phyloP scores from a whole-genome alignment of 1,139 yeast genomes.

The Torulaspora globosa region DNA sequence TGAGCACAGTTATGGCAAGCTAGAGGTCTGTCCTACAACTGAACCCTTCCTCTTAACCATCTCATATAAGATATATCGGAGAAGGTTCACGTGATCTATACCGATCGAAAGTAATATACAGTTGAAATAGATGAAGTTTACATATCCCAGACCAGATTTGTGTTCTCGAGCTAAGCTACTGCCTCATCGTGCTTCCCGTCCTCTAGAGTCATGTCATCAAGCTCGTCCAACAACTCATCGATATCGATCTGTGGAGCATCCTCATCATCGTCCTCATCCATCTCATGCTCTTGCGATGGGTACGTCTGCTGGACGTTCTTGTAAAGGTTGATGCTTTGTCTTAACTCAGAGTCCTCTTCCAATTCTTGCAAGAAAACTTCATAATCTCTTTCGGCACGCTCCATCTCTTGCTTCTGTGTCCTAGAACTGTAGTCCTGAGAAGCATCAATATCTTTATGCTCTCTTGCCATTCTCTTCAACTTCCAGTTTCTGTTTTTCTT shows the following conservation, averaged over 20 bases:
- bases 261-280: conserved; percentile 55
- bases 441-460: conserved; percentile 83
- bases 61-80: not conserved
- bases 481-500: conserved; percentile 85
- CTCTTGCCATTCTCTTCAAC: conserved; percentile 96
- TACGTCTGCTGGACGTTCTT: conserved; percentile 49
- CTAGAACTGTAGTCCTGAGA: conserved; percentile 59
- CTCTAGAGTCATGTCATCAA: conserved; percentile 86
- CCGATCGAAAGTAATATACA: conserved; percentile 5
- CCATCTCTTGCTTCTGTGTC: conserved; percentile 83
- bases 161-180: not conserved
- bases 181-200: conserved; percentile 22
- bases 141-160: not conserved
- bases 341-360: conserved; percentile 93
- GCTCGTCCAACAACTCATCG: conserved; percentile 83
- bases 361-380: conserved; percentile 94
- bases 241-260: conserved; percentile 74
- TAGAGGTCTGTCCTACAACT: not conserved
- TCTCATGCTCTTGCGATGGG: conserved; percentile 36
- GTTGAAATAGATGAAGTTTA: conserved; percentile 3
- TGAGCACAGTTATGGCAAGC: not conserved
- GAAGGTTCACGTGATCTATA: not conserved
- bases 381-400: conserved; percentile 90
- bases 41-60: not conserved
- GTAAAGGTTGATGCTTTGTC: conserved; percentile 85